Conservation (phyloP, 768 basidiomycete genomes). For the Cyathus striatus region DNA sequence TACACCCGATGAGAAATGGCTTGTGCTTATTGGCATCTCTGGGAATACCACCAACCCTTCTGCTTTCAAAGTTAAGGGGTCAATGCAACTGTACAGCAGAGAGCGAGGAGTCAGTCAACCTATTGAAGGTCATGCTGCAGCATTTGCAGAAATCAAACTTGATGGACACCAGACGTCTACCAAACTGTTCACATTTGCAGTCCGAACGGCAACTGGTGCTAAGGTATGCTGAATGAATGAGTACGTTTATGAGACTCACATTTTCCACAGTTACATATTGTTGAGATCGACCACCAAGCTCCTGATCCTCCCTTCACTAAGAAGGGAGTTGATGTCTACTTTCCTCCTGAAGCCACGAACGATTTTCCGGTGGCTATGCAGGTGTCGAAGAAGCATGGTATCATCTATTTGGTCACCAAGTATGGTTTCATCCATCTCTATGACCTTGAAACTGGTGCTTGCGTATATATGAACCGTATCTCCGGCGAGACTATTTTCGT, state of each 20-base stretch:
- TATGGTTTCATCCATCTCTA: conserved; percentile 99
- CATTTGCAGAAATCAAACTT: conserved; percentile 87
- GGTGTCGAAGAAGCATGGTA: conserved; percentile 94
- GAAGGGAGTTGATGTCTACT: conserved; percentile 98
- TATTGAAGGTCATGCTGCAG: conserved; percentile 97
- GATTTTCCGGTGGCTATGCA: conserved; percentile 99
- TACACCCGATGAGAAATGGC: conserved; percentile 93
- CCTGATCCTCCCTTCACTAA: conserved; percentile 92
- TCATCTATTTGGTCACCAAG: conserved; percentile 96
- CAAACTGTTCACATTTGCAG: conserved; percentile 93
- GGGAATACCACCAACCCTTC: conserved; percentile 89
- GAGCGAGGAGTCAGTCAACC: conserved; percentile 94
- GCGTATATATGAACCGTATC: conserved; percentile 99
- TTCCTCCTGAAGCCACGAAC: conserved; percentile 95
- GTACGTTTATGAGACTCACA: no score
- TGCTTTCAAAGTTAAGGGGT: conserved; percentile 97
- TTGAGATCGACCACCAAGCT: conserved; percentile 94
- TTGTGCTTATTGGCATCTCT: conserved; percentile 93
- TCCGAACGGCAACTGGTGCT: conserved; percentile 94
- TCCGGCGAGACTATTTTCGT: conserved; percentile 99
- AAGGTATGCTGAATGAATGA: conserved; percentile 70
- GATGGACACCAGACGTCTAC: conserved; percentile 84
- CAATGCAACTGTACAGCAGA: conserved; percentile 94
- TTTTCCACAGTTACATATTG: conserved; percentile 79
- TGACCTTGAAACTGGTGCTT: conserved; percentile 94